These are phyloP conservation scores for Exophiala sp. DNA, from an alignment of 2,329 filamentous ascomycete species.

Conservation along the genomic window DNA sequence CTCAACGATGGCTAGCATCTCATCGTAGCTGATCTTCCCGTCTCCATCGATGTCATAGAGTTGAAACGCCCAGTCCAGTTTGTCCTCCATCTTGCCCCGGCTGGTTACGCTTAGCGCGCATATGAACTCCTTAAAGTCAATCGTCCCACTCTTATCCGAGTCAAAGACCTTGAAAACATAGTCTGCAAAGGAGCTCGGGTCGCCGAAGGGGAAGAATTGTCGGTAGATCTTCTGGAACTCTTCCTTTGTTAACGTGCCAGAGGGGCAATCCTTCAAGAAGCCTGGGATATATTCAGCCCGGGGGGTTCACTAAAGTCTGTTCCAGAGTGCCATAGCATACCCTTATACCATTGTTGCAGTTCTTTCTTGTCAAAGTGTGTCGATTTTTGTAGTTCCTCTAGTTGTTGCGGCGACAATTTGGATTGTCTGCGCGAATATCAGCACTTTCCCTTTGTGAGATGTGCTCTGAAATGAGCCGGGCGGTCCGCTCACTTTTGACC, in stretches of 20 bases:
- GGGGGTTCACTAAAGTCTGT: neutral
- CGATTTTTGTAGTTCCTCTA: constrained; percentile 89
- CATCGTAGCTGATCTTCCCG: constrained; percentile 97
- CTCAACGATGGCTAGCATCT: constrained; percentile 98
- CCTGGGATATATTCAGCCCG: constrained; percentile 16
- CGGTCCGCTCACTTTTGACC: constrained; percentile 22
- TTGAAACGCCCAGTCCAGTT: constrained; percentile 98
- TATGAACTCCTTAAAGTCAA: constrained; percentile 99
- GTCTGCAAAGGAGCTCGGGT: constrained; percentile 94
- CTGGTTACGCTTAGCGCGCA: constrained; percentile 95
- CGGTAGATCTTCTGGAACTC: constrained; percentile 99
- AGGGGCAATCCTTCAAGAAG: constrained; percentile 93
- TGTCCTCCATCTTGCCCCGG: constrained; percentile 98
- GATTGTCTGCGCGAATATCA: constrained; percentile 67
- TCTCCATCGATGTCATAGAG: constrained; percentile 98
- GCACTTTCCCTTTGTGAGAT: neutral
- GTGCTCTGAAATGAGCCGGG: no score
- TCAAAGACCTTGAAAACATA: constrained; percentile 99
- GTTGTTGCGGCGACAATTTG: constrained; percentile 94
- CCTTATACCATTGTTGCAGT: constrained; percentile 99
- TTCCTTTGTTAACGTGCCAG: constrained; percentile 93
- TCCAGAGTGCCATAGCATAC: constrained; percentile 48
- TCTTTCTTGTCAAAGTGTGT: constrained; percentile 99
- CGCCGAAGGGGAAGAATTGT: constrained; percentile 98
- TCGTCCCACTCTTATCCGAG: constrained; percentile 92